phyloP scores from a whole-genome alignment of 768 basidiomycete species.

The Suillus weaverae region DNA sequence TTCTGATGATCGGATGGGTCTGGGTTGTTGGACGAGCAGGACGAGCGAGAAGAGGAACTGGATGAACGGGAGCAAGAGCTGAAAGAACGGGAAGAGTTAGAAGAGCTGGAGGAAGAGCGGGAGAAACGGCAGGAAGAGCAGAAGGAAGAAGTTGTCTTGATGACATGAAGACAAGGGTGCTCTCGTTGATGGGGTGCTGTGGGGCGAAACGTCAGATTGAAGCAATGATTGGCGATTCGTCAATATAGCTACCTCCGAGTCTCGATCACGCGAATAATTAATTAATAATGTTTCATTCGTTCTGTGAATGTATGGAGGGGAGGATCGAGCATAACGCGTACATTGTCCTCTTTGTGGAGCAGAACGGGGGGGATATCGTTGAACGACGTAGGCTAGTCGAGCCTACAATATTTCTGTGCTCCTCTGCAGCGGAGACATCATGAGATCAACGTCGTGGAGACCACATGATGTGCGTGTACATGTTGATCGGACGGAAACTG shows the following conservation, averaged over 20 bases:
- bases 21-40: too few relatives aligned
- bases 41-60: too few relatives aligned
- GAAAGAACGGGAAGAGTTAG: too few relatives aligned
- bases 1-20: too few relatives aligned
- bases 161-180: slow-evolving; percentile 80
- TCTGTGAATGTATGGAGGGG: slow-evolving; percentile 57
- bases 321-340: slow-evolving; percentile 70
- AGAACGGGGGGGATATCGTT: slow-evolving; percentile 82
- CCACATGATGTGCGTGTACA: background rate
- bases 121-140: too few relatives aligned
- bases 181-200: too few relatives aligned
- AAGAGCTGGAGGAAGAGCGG: too few relatives aligned
- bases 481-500: too few relatives aligned
- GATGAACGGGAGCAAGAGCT: too few relatives aligned
- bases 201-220: slow-evolving; percentile 2
- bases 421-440: background rate
- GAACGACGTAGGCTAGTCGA: slow-evolving; percentile 86
- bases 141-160: slow-evolving; percentile 21
- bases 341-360: slow-evolving; percentile 69
- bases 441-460: background rate
- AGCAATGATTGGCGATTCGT: slow-evolving; percentile 3
- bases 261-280: slow-evolving; percentile 83
- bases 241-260: slow-evolving; percentile 58
- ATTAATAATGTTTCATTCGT: slow-evolving; percentile 72
- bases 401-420: slow-evolving; percentile 36